These are phyloP conservation scores for Plasmodium coatneyi DNA, from an alignment of 169 alveolate species.

Conservation along the genomic window DNA sequence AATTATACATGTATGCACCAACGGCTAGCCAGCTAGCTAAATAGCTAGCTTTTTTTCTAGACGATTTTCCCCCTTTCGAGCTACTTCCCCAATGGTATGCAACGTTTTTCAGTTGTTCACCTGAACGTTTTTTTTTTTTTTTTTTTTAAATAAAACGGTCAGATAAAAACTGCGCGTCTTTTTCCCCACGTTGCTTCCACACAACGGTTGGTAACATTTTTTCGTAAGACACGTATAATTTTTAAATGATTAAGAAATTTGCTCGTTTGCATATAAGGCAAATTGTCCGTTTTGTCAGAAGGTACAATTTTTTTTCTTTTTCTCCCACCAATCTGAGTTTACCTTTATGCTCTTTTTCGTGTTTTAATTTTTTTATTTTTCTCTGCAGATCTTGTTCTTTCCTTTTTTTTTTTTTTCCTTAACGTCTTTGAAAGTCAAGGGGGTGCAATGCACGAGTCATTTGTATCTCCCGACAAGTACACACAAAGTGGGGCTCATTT, in stretches of 20 bases:
- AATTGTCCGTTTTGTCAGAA: neutral
- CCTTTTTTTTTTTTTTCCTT: neutral
- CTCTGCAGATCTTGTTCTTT: neutral
- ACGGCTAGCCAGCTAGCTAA: neutral
- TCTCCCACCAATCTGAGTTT: neutral
- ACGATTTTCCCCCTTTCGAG: neutral
- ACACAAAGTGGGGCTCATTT: neutral
- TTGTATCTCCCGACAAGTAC: neutral
- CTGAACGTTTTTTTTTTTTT: constrained; percentile 1
- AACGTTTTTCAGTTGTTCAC: neutral
- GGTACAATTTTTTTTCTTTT: neutral
- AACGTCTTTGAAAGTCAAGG: neutral
- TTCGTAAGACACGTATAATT: neutral
- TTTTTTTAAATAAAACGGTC: neutral
- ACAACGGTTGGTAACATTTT: neutral
- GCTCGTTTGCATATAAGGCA: neutral
- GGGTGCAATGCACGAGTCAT: neutral
- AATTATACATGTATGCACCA: neutral
- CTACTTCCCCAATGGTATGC: neutral
- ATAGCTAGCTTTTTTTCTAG: neutral
- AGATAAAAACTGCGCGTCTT: neutral
- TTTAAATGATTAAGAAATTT: neutral
- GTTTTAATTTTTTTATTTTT: neutral
- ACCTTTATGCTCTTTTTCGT: neutral
- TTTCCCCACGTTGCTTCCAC: neutral